These are phyloP conservation scores for Nemania abortiva DNA, from an alignment of 2,329 filamentous ascomycete genomes.

Conservation along the genomic window DNA sequence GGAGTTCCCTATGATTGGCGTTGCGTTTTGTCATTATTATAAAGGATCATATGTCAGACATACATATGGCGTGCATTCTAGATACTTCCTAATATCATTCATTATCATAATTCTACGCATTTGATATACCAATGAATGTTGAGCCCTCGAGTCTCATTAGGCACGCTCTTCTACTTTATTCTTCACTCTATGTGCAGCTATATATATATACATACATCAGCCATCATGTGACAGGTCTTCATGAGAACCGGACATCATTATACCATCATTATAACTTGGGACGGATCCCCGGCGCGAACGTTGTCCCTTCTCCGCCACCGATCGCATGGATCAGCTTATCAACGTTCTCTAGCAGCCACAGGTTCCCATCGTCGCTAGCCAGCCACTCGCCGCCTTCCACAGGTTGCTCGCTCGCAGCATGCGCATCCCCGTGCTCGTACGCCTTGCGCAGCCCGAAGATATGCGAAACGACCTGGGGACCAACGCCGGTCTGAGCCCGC, in stretches of 20 bases:
- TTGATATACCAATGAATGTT: too few species aligned
- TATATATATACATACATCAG: slow-evolving; percentile 16
- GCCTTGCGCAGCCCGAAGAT: slow-evolving; percentile 84
- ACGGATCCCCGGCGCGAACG: slow-evolving; percentile 65
- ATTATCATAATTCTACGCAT: too few species aligned
- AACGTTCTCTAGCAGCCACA: slow-evolving; percentile 72
- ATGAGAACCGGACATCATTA: background rate
- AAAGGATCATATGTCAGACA: background rate
- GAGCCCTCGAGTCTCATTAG: too few species aligned
- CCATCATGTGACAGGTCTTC: background rate
- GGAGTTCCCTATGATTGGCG: background rate
- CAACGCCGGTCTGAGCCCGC: slow-evolving; percentile 83
- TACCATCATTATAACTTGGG: slow-evolving; percentile 55
- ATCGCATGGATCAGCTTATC: slow-evolving; percentile 68
- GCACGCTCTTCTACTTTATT: too few species aligned
- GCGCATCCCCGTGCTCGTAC: slow-evolving; percentile 71
- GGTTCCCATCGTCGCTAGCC: slow-evolving; percentile 72
- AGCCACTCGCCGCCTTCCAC: slow-evolving; percentile 69
- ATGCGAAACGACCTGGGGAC: slow-evolving; percentile 84
- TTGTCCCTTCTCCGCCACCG: slow-evolving; percentile 60
- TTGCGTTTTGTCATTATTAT: background rate
- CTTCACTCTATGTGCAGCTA: slow-evolving; percentile 14
- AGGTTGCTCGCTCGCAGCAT: slow-evolving; percentile 60
- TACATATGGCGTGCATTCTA: background rate
- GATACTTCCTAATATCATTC: background rate